A percentile compares a stretch with the other conserved stretches of the same genome.
Evolutionary conservation across 805 yeast species (phyloP).

Genomic region (Candida nitratophila): DNA sequence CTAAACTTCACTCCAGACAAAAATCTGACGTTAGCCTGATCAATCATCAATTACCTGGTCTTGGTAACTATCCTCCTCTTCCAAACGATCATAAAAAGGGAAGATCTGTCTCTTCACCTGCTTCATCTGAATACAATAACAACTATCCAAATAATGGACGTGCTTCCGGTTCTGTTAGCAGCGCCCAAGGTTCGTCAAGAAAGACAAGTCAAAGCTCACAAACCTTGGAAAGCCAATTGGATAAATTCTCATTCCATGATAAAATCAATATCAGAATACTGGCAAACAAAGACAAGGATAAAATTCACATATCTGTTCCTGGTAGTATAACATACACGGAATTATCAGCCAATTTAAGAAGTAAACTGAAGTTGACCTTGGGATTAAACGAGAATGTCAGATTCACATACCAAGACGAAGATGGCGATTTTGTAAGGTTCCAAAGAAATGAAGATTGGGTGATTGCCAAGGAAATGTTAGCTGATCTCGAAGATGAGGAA

Average conservation of each 20-base stretch:
- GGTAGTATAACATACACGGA: slow-evolving; percentile 12
- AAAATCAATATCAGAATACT: slow-evolving; percentile 21
- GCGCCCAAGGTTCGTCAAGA: neutral
- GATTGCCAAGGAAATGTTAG: slow-evolving; percentile 70
- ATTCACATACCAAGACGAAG: slow-evolving; percentile 86
- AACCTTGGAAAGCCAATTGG: neutral
- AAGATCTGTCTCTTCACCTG: slow-evolving; percentile 29
- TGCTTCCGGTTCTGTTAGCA: no score
- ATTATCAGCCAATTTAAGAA: slow-evolving; percentile 36
- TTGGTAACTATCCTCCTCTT: slow-evolving; percentile 1
- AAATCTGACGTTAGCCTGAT: slow-evolving; percentile 5
- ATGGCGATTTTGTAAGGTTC: slow-evolving; percentile 85
- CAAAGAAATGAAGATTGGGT: slow-evolving; percentile 84
- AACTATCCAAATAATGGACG: no score
- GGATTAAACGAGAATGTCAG: slow-evolving; percentile 46
- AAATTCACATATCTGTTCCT: slow-evolving; percentile 62
- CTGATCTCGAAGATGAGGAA: slow-evolving; percentile 40
- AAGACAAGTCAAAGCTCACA: neutral
- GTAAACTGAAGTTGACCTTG: slow-evolving; percentile 50
- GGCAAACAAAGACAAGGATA: slow-evolving; percentile 43
- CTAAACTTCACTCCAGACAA: slow-evolving; percentile 4
- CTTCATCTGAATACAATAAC: slow-evolving; percentile 4
- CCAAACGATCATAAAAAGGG: slow-evolving; percentile 12
- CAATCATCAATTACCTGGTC: slow-evolving; percentile 1
- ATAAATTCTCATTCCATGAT: neutral